These are phyloP conservation scores for Pelargonium myrrhifolium DNA, from an alignment of 441 rosid genomes.

Conservation along the genomic window DNA sequence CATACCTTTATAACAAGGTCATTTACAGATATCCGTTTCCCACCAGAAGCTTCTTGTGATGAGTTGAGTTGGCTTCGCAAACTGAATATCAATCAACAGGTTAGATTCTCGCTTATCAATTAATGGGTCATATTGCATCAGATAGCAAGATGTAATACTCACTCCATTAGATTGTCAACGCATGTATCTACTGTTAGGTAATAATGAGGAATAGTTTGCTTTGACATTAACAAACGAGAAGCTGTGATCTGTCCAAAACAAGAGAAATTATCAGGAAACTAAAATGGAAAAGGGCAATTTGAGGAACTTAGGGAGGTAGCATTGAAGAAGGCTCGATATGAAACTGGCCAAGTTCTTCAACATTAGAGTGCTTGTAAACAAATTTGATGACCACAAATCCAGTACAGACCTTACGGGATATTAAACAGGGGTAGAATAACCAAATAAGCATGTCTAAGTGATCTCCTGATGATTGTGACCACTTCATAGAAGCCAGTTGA, in stretches of 20 bases:
- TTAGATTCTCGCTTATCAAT: constrained; percentile 15
- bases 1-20: constrained; percentile 90
- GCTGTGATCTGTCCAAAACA: constrained; percentile 65
- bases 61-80: constrained; percentile 70
- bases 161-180: constrained; percentile 89
- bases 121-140: background rate
- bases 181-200: constrained; percentile 85
- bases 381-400: background rate
- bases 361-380: background rate
- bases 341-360: background rate
- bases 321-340: background rate
- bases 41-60: constrained; percentile 83
- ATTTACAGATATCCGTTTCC: constrained; percentile 75
- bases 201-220: constrained; percentile 96
- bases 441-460: too few relatives aligned
- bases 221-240: constrained; percentile 74
- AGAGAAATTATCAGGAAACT: constrained; percentile 14
- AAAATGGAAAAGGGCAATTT: background rate
- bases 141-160: constrained; percentile 24
- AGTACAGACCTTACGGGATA: background rate
- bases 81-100: constrained; percentile 33
- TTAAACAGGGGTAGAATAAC: too few relatives aligned
- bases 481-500: too few relatives aligned
- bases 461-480: too few relatives aligned
- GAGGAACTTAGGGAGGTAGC: background rate